phyloP scores from a whole-genome alignment of 495 filamentous ascomycete species.

The Annulohypoxylon maeteangense region DNA sequence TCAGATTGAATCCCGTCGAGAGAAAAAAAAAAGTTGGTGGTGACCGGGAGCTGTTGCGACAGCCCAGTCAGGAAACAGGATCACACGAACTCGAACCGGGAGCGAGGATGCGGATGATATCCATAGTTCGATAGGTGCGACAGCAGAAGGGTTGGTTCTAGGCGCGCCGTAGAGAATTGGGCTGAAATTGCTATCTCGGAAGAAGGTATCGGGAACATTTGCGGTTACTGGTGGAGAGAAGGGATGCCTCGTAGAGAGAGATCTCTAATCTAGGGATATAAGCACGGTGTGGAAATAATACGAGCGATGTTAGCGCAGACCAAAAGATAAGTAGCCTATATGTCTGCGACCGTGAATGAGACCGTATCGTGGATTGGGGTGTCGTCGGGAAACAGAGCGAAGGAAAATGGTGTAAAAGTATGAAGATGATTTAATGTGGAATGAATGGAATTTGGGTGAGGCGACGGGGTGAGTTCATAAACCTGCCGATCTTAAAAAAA shows the following conservation, averaged over 20 bases:
- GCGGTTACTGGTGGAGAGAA: conserved; percentile 37
- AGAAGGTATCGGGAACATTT: conserved; percentile 49
- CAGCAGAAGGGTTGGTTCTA: conserved; percentile 12
- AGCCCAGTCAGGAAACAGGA: conserved; percentile 46
- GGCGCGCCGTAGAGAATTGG: conserved; percentile 39
- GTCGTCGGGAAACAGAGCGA: conserved; percentile 12
- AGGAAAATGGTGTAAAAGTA: conserved; percentile 10
- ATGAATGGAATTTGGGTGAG: conserved; percentile 13
- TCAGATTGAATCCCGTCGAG: conserved; percentile 34
- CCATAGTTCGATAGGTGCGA: conserved; percentile 46
- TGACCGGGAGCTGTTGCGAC: conserved; percentile 41
- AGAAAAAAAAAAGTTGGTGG: conserved; percentile 26
- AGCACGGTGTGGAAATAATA: neutral
- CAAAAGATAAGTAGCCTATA: conserved; percentile 2
- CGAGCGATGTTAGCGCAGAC: conserved; percentile 15
- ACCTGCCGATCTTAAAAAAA: conserved; percentile 27
- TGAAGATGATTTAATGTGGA: conserved; percentile 26
- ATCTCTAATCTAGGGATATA: conserved; percentile 7
- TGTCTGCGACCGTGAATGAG: conserved; percentile 6
- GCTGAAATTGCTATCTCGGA: conserved; percentile 37
- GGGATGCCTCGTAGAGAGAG: conserved; percentile 29
- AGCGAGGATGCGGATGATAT: conserved; percentile 42
- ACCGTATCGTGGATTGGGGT: neutral
- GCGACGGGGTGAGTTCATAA: conserved; percentile 31
- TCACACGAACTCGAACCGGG: conserved; percentile 49